These are phyloP conservation scores for Cladosporium sp. DNA, from an alignment of 2,329 filamentous ascomycete genomes.

Conservation along the genomic window DNA sequence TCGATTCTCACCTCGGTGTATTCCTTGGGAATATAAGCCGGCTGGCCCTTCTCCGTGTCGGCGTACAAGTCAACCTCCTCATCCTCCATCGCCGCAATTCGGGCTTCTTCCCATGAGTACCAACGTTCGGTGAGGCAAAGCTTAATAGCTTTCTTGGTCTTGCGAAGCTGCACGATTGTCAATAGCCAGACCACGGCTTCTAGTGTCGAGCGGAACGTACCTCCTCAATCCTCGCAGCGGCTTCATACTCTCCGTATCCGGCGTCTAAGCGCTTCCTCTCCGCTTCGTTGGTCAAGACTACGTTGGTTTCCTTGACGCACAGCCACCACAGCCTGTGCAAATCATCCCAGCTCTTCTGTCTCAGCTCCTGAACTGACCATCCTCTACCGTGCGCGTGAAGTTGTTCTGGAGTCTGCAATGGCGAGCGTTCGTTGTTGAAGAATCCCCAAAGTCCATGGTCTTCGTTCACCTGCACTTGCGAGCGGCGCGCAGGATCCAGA, in stretches of 20 bases:
- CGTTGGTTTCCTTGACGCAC: slow-evolving; percentile 85
- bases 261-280: slow-evolving; percentile 66
- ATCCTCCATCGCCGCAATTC: slow-evolving; percentile 61
- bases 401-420: slow-evolving; percentile 69
- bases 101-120: slow-evolving; percentile 80
- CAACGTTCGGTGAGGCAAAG: slow-evolving; percentile 81
- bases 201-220: slow-evolving; percentile 47
- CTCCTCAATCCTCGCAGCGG: slow-evolving; percentile 57
- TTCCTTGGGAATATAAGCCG: slow-evolving; percentile 4
- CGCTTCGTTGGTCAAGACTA: slow-evolving; percentile 69
- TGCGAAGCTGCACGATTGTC: slow-evolving; percentile 56
- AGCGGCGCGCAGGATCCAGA: slow-evolving; percentile 53
- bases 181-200: background rate
- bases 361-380: slow-evolving; percentile 82
- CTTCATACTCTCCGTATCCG: slow-evolving; percentile 70
- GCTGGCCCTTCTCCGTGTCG: background rate
- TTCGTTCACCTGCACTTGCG: slow-evolving; percentile 56
- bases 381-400: slow-evolving; percentile 69
- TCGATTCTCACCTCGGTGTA: background rate
- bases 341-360: slow-evolving; percentile 89
- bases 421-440: slow-evolving; percentile 67
- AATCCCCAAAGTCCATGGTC: slow-evolving; percentile 91
- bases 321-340: slow-evolving; percentile 92
- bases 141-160: slow-evolving; percentile 78
- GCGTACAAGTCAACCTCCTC: slow-evolving; percentile 58